Evolutionary conservation across 2,329 filamentous ascomycete genomes (phyloP).

Genomic region (Aspergillus amoenus): DNA sequence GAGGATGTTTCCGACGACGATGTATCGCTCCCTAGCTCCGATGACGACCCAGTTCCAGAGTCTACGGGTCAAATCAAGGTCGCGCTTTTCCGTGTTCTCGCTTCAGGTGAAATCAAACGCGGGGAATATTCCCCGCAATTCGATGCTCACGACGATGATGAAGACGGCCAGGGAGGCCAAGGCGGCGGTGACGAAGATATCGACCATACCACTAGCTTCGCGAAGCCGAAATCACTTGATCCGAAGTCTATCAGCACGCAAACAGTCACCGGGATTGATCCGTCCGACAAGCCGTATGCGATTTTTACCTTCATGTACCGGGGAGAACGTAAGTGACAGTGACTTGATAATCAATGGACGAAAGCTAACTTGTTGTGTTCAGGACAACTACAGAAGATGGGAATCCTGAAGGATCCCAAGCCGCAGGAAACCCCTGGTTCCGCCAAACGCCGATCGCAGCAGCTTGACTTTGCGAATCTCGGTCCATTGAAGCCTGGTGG

Average conservation of each 20-base stretch:
- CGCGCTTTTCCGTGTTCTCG: slow-evolving; percentile 89
- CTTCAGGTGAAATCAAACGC: slow-evolving; percentile 94
- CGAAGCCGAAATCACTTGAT: slow-evolving; percentile 92
- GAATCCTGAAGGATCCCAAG: slow-evolving; percentile 72
- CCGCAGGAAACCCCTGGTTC: slow-evolving; percentile 57
- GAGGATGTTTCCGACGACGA: slow-evolving; percentile 73
- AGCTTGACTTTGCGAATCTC: slow-evolving; percentile 81
- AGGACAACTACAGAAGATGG: slow-evolving; percentile 98
- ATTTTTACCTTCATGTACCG: slow-evolving; percentile 98
- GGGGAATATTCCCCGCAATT: slow-evolving; percentile 98
- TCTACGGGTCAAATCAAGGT: slow-evolving; percentile 98
- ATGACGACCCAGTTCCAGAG: slow-evolving; percentile 84
- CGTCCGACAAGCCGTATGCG: slow-evolving; percentile 92
- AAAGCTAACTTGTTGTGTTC: not conserved
- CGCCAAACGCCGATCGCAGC: slow-evolving; percentile 76
- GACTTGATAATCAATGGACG: not conserved
- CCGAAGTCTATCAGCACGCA: slow-evolving; percentile 98
- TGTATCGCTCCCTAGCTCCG: slow-evolving; percentile 65
- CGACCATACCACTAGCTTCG: slow-evolving; percentile 96
- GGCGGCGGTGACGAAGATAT: slow-evolving; percentile 72
- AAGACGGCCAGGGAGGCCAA: slow-evolving; percentile 60
- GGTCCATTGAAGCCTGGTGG: slow-evolving; percentile 82
- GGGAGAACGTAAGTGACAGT: slow-evolving; percentile 73
- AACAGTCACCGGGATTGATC: slow-evolving; percentile 97
- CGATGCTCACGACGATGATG: slow-evolving; percentile 92